Evolutionary conservation across 805 yeast species (phyloP).

Genomic region (Yarrowia sp.): DNA sequence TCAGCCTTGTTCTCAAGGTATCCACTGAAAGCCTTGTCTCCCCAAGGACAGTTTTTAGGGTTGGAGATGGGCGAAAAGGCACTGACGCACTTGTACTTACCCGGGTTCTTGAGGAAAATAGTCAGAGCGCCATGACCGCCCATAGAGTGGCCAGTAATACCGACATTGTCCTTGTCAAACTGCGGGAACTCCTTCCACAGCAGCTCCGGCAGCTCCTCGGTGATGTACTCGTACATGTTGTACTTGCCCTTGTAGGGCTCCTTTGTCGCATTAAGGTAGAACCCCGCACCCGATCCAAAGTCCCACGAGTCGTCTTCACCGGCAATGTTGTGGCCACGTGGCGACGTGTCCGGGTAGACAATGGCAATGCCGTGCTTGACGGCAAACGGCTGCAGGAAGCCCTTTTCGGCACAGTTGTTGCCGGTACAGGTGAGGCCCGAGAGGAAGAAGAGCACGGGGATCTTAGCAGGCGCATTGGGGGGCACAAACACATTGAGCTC

Average conservation of each 20-base stretch:
- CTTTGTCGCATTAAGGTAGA: constrained; percentile 80
- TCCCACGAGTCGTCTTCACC: constrained; percentile 88
- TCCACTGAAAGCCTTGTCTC: constrained; percentile 73
- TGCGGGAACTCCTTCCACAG: constrained; percentile 45
- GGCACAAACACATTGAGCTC: constrained; percentile 83
- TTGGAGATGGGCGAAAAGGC: constrained; percentile 91
- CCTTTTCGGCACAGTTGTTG: constrained; percentile 90
- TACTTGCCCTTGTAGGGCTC: constrained; percentile 71
- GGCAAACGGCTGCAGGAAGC: constrained; percentile 79
- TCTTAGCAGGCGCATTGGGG: constrained; percentile 39
- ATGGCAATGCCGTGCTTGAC: constrained; percentile 79
- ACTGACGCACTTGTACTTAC: constrained; percentile 70
- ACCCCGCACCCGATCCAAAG: constrained; percentile 94
- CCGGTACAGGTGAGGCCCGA: constrained; percentile 95
- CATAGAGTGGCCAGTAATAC: constrained; percentile 97
- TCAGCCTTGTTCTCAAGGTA: constrained; percentile 58
- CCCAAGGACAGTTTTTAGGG: constrained; percentile 82
- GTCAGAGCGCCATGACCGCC: constrained; percentile 94
- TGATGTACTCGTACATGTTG: constrained; percentile 82
- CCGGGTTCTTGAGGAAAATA: constrained; percentile 65
- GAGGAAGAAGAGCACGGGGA: constrained; percentile 76
- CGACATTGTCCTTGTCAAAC: constrained; percentile 57
- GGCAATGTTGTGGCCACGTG: constrained; percentile 72
- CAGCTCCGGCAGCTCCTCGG: constrained; percentile 62
- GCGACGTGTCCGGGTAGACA: constrained; percentile 95